Evolutionary conservation across 2,329 filamentous ascomycete species (phyloP), one percentile per base, ranked within the genome.

Genomic region (Claviceps digitariae): DNA sequence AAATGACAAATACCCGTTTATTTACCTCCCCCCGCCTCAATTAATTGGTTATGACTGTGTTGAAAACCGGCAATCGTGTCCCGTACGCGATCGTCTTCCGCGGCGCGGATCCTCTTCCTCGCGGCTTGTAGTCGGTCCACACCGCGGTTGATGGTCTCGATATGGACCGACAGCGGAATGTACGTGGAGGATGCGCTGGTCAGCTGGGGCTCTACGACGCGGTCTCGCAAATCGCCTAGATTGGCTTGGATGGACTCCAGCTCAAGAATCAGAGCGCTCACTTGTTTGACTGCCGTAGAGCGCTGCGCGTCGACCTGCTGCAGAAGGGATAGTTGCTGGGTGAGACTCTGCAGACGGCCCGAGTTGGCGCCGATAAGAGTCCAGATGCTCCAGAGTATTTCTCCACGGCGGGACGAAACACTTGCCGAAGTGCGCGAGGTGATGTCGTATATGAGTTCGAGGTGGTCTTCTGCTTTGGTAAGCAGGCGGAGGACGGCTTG

Each of bases 281-380:
- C 79, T 63, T 89, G 86, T 17, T 72, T 72, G 52, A 84, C 79
- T 0, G 87, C 87, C 5, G 73, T 72, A 48, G 75, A 75, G 27
- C 86, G 76, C 68, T 91, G 87, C 6, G 64, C 62, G 25, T 79
- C 76, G n/a, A 93, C 83, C 55, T 82, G 75, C 1, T 71, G 66
- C 12, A 94, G 74, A 4, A 91, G 74, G 2, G 68, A 64, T 7
- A 90, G 73, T 61, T 89, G 83, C 25, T 73, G 70, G 52, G 82
- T 74, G 55, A 86, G 77, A 57, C 81, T 81, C 48, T 76, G 74
- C 15, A 86, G 71, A 47, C 77, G 76, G 20, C 72, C 69, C 34
- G 74, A 72, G 64, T 90, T 88, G 21, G 77, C 84, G 47, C 87
- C 87, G 15, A 93, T 72, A 56, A 84, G 77, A 0, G 83, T 86